A percentile compares a stretch with the other conserved stretches of the same genome.
These are phyloP conservation scores for Sphaerulina populicola DNA, from an alignment of 2,329 filamentous ascomycete genomes.

Conservation along the genomic window DNA sequence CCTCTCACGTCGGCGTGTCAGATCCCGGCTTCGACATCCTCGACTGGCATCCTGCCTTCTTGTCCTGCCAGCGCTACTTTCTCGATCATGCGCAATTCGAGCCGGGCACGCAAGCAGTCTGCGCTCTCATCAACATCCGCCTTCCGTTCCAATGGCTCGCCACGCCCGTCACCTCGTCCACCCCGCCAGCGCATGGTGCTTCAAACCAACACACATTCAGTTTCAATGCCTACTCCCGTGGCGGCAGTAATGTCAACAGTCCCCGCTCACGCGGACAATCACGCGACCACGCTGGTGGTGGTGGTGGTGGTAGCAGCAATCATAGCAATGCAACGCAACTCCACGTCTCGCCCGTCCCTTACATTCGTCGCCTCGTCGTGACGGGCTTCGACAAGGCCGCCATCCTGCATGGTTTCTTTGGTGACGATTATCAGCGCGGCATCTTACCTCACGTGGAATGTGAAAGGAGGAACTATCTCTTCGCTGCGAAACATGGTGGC, in stretches of 20 bases:
- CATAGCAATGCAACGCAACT: conserved; percentile 5
- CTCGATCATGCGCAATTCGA: conserved; percentile 83
- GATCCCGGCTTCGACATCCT: conserved; percentile 65
- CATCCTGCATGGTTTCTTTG: conserved; percentile 92
- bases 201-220: conserved; percentile 10
- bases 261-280: conserved; percentile 26
- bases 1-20: conserved; percentile 23
- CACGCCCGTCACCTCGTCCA: conserved; percentile 41
- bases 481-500: conserved; percentile 83
- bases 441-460: conserved; percentile 77
- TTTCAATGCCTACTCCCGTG: conserved; percentile 31
- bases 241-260: conserved; percentile 33
- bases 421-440: conserved; percentile 79
- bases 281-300: background rate
- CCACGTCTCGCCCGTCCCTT: conserved; percentile 69
- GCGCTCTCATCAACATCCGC: conserved; percentile 83
- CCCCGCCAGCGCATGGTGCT: conserved; percentile 6
- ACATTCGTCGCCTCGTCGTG: conserved; percentile 79
- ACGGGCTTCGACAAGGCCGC: conserved; percentile 82
- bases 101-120: conserved; percentile 73
- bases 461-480: conserved; percentile 88
- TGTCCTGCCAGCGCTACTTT: conserved; percentile 85
- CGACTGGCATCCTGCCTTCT: conserved; percentile 85
- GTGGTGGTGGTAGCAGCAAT: background rate
- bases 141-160: conserved; percentile 69